A percentile compares a stretch with the other conserved stretches of the same genome.
phyloP scores from a whole-genome alignment of 768 basidiomycete species.

The Pleurotus tuber-regium region DNA sequence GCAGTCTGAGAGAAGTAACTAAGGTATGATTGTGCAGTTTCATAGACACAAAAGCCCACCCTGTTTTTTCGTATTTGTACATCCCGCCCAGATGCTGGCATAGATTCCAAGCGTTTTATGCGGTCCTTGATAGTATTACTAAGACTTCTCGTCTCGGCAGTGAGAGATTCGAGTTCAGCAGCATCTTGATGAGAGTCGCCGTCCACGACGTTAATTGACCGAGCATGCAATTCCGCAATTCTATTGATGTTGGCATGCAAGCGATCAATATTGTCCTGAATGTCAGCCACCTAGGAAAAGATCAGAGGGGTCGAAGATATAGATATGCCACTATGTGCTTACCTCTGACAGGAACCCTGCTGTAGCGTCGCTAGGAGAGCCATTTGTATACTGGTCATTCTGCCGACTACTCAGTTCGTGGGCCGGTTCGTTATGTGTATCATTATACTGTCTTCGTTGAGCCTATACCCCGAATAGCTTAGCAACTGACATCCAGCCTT shows the following conservation, averaged over 20 bases:
- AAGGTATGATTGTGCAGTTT: neutral
- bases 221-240: slow-evolving; percentile 36
- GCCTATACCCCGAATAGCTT: slow-evolving; percentile 8
- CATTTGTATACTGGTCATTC: neutral
- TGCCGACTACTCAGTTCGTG: slow-evolving; percentile 1
- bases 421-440: slow-evolving; percentile 7
- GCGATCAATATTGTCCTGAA: slow-evolving; percentile 39
- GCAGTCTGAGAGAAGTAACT: slow-evolving; percentile 40
- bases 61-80: slow-evolving; percentile 37
- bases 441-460: slow-evolving; percentile 11
- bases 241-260: slow-evolving; percentile 35
- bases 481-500: neutral
- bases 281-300: slow-evolving; percentile 32
- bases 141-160: slow-evolving; percentile 57
- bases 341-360: slow-evolving; percentile 12
- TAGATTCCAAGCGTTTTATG: slow-evolving; percentile 51
- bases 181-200: slow-evolving; percentile 25
- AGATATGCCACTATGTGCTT: neutral
- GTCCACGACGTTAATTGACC: slow-evolving; percentile 34
- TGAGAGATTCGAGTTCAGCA: slow-evolving; percentile 53
- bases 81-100: slow-evolving; percentile 26
- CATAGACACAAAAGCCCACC: slow-evolving; percentile 21
- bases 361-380: neutral
- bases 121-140: slow-evolving; percentile 56
- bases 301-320: neutral